Conservation (phyloP, 257 asterid species). For the Ilex asprella region DNA sequence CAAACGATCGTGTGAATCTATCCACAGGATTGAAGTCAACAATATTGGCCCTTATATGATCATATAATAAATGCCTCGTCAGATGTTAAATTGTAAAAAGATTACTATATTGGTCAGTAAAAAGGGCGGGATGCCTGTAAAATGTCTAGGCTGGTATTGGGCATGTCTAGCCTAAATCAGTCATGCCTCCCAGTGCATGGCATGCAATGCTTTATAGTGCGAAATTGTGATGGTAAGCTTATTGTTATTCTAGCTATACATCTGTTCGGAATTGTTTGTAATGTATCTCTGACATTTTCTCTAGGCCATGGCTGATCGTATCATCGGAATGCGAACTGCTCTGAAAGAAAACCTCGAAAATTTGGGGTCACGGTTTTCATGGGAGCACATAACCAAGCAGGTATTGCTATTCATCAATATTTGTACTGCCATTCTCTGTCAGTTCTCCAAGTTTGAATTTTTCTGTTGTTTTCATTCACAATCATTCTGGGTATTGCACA, state of each 20-base stretch:
- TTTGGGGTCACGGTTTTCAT: conserved; percentile 77
- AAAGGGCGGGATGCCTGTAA: no score
- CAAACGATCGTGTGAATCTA: no score
- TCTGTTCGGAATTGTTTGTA: background rate
- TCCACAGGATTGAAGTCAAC: no score
- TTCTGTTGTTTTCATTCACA: background rate
- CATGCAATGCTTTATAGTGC: no score
- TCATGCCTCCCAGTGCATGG: no score
- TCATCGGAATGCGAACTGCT: conserved; percentile 85
- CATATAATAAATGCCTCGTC: no score
- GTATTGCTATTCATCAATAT: conserved; percentile 22
- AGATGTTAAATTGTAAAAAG: no score
- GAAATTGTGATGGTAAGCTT: no score
- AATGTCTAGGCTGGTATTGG: no score
- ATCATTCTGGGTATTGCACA: background rate
- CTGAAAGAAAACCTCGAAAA: conserved; percentile 74
- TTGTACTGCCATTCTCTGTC: background rate
- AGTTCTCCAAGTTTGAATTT: background rate
- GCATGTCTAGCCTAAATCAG: no score
- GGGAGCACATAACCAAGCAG: conserved; percentile 99
- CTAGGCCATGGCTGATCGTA: conserved; percentile 98
- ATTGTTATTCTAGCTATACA: background rate
- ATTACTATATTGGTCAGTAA: no score
- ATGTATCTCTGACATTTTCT: background rate
- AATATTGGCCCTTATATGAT: no score